Evolutionary conservation across 768 basidiomycete genomes (phyloP).

Genomic region (Tylopilus felleus): DNA sequence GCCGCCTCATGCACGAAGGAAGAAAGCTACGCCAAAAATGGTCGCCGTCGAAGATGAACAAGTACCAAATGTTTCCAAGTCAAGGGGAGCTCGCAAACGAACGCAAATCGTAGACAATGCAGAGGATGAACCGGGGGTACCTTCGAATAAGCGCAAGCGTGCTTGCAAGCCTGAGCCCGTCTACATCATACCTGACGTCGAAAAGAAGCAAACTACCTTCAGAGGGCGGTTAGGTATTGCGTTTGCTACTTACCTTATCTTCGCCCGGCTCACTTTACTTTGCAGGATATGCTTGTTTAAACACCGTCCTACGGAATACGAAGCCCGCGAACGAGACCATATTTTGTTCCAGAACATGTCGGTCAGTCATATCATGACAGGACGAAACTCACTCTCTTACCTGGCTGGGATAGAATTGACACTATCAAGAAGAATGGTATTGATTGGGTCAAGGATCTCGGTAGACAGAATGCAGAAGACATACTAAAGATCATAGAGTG

Average conservation of each 20-base stretch:
- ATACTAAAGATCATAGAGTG: conserved; percentile 75
- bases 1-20: neutral
- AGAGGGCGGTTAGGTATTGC: conserved; percentile 54
- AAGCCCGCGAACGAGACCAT: conserved; percentile 63
- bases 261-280: conserved; percentile 4
- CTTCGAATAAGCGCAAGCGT: conserved; percentile 29
- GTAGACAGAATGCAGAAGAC: conserved; percentile 70
- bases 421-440: conserved; percentile 78
- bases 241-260: neutral
- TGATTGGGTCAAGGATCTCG: conserved; percentile 80
- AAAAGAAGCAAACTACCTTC: conserved; percentile 64
- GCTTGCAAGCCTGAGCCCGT: conserved; percentile 44
- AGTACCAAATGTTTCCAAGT: neutral
- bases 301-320: conserved; percentile 71
- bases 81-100: conserved; percentile 4
- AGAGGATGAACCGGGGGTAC: conserved; percentile 1
- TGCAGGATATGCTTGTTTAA: conserved; percentile 76
- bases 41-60: neutral
- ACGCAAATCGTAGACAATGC: conserved; percentile 12
- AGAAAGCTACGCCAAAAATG: neutral
- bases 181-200: conserved; percentile 71
- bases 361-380: conserved; percentile 33
- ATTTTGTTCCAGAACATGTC: conserved; percentile 74
- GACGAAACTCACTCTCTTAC: neutral
- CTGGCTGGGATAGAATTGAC: conserved; percentile 48